Evolutionary conservation across 1,284 basidiomycete genomes (phyloP).

Genomic region (Boletus semigastroideus): DNA sequence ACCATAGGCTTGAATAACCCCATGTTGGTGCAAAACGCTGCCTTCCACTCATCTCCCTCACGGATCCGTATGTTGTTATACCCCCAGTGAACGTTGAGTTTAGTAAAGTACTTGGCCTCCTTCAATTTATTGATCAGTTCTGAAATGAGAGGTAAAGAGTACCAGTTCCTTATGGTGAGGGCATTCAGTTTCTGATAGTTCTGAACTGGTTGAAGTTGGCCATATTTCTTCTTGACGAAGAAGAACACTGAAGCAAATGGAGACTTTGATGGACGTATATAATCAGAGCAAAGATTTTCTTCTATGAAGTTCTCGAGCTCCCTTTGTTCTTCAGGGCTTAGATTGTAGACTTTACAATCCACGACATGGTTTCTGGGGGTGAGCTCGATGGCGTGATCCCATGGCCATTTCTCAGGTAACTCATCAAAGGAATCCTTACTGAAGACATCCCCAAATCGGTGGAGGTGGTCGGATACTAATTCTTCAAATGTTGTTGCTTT

Average conservation of each 20-base stretch:
- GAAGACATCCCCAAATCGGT: background rate
- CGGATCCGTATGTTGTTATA: too few species aligned
- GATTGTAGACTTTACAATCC: background rate
- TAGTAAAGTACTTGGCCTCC: too few species aligned
- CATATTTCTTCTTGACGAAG: background rate
- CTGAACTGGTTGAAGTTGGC: too few species aligned
- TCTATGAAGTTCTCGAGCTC: background rate
- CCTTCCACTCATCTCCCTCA: too few species aligned
- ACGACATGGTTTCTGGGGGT: background rate
- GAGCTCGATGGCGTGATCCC: conserved; percentile 1
- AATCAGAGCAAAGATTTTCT: background rate
- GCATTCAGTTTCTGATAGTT: too few species aligned
- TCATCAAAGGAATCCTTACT: background rate
- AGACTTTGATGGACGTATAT: background rate
- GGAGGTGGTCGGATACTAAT: background rate
- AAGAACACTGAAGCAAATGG: background rate
- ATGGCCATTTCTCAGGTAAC: background rate
- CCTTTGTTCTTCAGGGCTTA: background rate
- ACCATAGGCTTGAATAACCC: too few species aligned
- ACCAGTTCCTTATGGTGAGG: too few species aligned
- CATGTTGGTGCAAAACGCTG: too few species aligned
- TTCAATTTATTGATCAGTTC: too few species aligned
- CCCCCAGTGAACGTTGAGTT: too few species aligned
- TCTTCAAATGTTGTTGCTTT: background rate
- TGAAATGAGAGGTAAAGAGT: too few species aligned